Evolutionary conservation across 345 rosid species (phyloP), one percentile per base, ranked within the genome.

Genomic region (Hibiscus syriacus): DNA sequence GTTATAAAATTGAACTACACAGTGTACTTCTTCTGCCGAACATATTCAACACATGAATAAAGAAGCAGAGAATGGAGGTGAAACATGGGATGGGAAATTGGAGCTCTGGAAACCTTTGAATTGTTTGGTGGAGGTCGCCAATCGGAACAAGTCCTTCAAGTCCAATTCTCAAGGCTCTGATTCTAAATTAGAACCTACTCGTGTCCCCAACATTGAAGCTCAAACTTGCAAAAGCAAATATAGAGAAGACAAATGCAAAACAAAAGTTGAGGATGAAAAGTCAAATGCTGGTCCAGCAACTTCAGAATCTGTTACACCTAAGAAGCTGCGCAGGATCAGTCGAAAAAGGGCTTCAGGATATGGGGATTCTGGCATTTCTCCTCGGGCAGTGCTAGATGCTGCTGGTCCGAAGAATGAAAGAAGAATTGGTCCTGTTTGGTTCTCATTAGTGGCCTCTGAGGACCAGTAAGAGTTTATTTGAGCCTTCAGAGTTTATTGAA

Each of bases 81-180:
- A 87, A 77, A 69, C 88, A 69, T 82, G 79, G 68, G 89, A 84
- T 66, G 88, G 83, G 29, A 89, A 86, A 77, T 73, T 73, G 30
- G 93, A 94, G 79, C 78, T 81, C 54, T 94, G 97, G 99, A 89
- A 88, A 70, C 98, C 99, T n/a, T 80, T 94, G 70, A 80, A 88
- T 79, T 88, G 79, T 88, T 92, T 94, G 68, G 96, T 94, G 80
- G 99, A 94, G 76, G 99, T 85, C 67, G 96, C 93, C 20, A 94
- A 89, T 59, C 85, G 95, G 82, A 86, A 92, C 70, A 89, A 92
- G 82, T 69, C 88, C 66, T 79, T 74, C 65, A 90, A 84, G 83
- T 79, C 83, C 58, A 81, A 71, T 77, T 84, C 77, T 73, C 90
- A 80, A 74, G 91, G 82, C 48, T 67, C 79, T 71, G 85, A 74